Percentiles rank a stretch among this genome's conserved stretches.
Conservation (phyloP, 2,329 filamentous ascomycete species). For the Penicillium sp. region DNA sequence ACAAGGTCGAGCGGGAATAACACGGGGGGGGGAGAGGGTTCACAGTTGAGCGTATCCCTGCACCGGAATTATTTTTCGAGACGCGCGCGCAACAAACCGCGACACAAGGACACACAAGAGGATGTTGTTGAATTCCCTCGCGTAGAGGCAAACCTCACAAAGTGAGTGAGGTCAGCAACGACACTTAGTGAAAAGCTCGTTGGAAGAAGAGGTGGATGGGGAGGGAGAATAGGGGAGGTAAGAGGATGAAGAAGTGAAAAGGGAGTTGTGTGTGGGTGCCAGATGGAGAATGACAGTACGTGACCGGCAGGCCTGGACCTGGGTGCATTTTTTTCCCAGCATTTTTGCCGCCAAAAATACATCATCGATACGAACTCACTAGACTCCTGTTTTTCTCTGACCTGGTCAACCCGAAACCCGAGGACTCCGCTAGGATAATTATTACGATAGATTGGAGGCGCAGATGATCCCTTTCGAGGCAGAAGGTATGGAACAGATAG, state of each 20-base stretch:
- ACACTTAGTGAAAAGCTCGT: slow-evolving; percentile 55
- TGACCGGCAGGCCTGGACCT: slow-evolving; percentile 53
- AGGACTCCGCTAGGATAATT: too few species aligned
- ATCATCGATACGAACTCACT: not conserved
- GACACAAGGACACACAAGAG: slow-evolving; percentile 12
- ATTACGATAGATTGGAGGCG: too few species aligned
- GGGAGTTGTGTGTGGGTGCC: slow-evolving; percentile 44
- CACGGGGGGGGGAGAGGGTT: too few species aligned
- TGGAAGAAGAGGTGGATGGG: slow-evolving; percentile 22
- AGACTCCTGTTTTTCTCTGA: not conserved
- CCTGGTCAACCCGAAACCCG: slow-evolving; percentile 9
- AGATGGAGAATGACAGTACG: slow-evolving; percentile 9
- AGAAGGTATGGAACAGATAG: too few species aligned
- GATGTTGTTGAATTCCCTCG: slow-evolving; percentile 21
- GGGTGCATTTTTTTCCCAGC: slow-evolving; percentile 2
- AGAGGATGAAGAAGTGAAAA: slow-evolving; percentile 18
- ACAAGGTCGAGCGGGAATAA: not conserved
- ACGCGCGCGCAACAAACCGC: slow-evolving; percentile 8
- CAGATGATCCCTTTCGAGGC: too few species aligned
- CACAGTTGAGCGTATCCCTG: not conserved
- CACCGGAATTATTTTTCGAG: slow-evolving; percentile 7
- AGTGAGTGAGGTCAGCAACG: slow-evolving; percentile 38
- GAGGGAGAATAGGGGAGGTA: slow-evolving; percentile 19
- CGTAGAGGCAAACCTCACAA: slow-evolving; percentile 26
- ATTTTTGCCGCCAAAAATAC: too few species aligned